Evolutionary conservation across 2,329 filamentous ascomycete species (phyloP), one percentile per base, ranked within the genome.

Genomic region (Periconia macrospinosa): DNA sequence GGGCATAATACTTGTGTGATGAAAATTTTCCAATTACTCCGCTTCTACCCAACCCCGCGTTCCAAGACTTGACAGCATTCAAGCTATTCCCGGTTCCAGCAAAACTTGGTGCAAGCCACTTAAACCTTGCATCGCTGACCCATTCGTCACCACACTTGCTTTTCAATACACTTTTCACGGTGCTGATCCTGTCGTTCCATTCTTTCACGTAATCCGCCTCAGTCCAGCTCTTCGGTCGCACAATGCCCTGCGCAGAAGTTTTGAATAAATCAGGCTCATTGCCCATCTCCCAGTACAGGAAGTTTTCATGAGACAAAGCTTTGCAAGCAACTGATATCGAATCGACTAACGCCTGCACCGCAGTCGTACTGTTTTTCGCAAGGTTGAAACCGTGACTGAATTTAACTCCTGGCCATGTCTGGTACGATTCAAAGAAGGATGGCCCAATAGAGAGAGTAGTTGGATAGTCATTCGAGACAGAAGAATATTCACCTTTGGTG

Each of bases 301-400:
- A 70, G 49, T 78, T 82, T 6, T 78, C 79, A 11, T 70, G 69
- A 2, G 75, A 72, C 0, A 88, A 70, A 3, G 83, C 81, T 59
- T 81, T 79, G 70, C 85, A 88, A 1, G 79, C 84, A 41, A 85
- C 68, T 0, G 82, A 77, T 0, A 83, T 82, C 0, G 83, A 85
- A 9, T 80, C 77, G 2, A 27, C 82, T 61, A 1, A 87, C 75
- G 0, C 80, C 81, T 33, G 80, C 79, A 3, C 80, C 83, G 10
- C 66, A 71, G 19, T 27, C 18, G 42, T 11, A 33, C 76, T 78
- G 58, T 85, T 86, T 37, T 83, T 75, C 13, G 73, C 79, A 11
- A 82, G 67, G 50, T 88, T 87, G 75, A 87, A 86, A 45, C 85
- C 86, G 62, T 88, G 83, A 1, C 78, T 77, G 69, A 81, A 87